Evolutionary conservation across 306 rosid species (phyloP).

Genomic region (Vachellia collinsii): DNA sequence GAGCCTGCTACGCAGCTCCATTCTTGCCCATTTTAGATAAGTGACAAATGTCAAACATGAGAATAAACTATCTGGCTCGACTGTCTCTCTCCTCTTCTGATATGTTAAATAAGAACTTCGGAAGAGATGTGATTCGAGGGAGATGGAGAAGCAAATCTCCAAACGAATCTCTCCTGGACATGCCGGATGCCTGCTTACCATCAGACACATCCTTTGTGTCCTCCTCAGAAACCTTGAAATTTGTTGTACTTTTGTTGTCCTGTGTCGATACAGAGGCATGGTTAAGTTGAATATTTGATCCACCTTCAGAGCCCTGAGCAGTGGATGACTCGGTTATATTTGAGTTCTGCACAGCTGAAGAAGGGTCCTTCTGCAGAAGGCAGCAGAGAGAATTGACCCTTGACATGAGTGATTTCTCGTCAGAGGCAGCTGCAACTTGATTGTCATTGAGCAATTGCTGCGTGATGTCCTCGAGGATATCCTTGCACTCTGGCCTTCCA

Average conservation of each 20-base stretch:
- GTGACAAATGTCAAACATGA: conserved; percentile 7
- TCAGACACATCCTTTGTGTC: conserved; percentile 46
- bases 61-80: conserved; percentile 37
- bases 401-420: conserved; percentile 84
- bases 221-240: conserved; percentile 44
- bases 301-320: conserved; percentile 41
- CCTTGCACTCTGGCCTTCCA: conserved; percentile 54
- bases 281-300: conserved; percentile 42
- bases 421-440: conserved; percentile 62
- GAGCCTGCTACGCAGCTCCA: conserved; percentile 13
- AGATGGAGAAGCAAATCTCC: conserved; percentile 75
- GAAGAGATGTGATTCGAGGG: conserved; percentile 75
- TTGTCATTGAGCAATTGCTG: conserved; percentile 75
- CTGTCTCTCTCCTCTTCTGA: conserved; percentile 62
- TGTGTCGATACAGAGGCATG: conserved; percentile 28
- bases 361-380: conserved; percentile 79
- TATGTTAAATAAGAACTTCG: conserved; percentile 73
- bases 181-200: conserved; percentile 52
- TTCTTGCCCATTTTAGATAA: background rate
- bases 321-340: conserved; percentile 37
- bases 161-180: conserved; percentile 86
- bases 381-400: conserved; percentile 87
- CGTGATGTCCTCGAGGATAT: conserved; percentile 70
- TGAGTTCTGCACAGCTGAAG: conserved; percentile 48
- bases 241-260: conserved; percentile 34